These are phyloP conservation scores for Phylloporus sp. DNA, from an alignment of 768 basidiomycete genomes.

Conservation along the genomic window DNA sequence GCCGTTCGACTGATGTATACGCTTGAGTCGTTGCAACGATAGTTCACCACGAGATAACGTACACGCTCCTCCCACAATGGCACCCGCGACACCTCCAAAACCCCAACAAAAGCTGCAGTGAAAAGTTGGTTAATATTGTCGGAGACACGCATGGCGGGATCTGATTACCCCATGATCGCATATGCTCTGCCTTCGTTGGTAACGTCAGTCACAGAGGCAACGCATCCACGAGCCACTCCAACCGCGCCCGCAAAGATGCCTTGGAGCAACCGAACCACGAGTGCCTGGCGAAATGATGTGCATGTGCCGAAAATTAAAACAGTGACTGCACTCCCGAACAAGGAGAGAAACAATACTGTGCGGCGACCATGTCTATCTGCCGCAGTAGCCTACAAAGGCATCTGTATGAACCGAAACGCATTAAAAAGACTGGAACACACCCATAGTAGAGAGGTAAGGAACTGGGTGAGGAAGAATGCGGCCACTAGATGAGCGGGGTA, in stretches of 20 bases:
- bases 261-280: constrained; percentile 81
- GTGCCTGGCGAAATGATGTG: constrained; percentile 70
- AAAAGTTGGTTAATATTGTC: not conserved
- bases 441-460: constrained; percentile 93
- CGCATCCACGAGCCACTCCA: constrained; percentile 87
- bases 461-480: constrained; percentile 91
- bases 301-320: constrained; percentile 76
- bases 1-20: constrained; percentile 60
- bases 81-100: constrained; percentile 89
- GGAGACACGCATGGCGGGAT: constrained; percentile 1
- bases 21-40: constrained; percentile 5
- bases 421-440: constrained; percentile 33
- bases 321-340: constrained; percentile 80
- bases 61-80: constrained; percentile 82
- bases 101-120: constrained; percentile 84
- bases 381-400: constrained; percentile 69
- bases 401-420: not conserved
- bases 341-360: constrained; percentile 75
- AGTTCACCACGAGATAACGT: constrained; percentile 27
- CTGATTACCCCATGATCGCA: constrained; percentile 72
- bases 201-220: constrained; percentile 81
- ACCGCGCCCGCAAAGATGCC: constrained; percentile 92
- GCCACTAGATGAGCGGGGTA: constrained; percentile 45
- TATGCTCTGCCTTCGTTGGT: constrained; percentile 95
- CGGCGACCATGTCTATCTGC: constrained; percentile 89